phyloP scores from a whole-genome alignment of 106 monocot species.

The Posidonia australis region DNA sequence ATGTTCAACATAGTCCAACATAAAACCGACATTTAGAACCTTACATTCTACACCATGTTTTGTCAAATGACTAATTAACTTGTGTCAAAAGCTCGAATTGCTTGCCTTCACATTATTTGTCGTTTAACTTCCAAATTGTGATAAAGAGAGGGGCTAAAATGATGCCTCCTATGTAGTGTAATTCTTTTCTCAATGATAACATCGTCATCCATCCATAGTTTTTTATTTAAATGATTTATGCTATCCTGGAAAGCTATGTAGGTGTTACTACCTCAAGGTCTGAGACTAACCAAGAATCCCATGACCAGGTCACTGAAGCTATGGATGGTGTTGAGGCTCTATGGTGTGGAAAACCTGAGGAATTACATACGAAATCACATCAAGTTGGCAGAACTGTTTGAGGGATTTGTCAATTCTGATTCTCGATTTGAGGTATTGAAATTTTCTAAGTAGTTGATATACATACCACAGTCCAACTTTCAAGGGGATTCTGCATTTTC shows the following conservation, averaged over 20 bases:
- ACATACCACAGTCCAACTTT: neutral
- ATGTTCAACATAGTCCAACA: too few relatives aligned
- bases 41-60: too few relatives aligned
- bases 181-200: too few relatives aligned
- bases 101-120: too few relatives aligned
- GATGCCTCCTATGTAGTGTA: too few relatives aligned
- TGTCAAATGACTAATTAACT: too few relatives aligned
- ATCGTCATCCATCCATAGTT: too few relatives aligned
- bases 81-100: too few relatives aligned
- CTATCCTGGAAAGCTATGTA: neutral
- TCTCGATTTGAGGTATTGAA: slow-evolving; percentile 73
- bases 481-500: too few relatives aligned
- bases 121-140: too few relatives aligned
- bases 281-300: neutral
- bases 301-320: slow-evolving; percentile 59
- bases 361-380: slow-evolving; percentile 64
- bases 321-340: slow-evolving; percentile 82
- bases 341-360: slow-evolving; percentile 64
- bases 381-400: slow-evolving; percentile 56
- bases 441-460: neutral
- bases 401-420: slow-evolving; percentile 46
- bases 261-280: neutral
- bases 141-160: too few relatives aligned
- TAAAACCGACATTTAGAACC: too few relatives aligned
- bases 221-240: neutral